phyloP scores from a whole-genome alignment of 208 protist genomes.

The Angomonas ambiguus region DNA sequence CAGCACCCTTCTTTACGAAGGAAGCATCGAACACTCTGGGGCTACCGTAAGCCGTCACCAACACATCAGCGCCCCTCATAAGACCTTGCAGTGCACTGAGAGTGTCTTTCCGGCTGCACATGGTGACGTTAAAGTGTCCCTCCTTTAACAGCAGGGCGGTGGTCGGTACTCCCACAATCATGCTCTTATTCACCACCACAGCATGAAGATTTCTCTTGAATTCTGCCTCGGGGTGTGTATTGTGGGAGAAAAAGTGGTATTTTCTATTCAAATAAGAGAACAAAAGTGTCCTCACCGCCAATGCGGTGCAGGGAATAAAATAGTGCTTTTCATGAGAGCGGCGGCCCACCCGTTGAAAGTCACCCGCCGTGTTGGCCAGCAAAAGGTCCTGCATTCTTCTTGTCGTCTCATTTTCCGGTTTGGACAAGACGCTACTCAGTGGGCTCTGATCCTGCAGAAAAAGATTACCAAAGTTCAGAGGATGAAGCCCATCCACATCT shows the following conservation, averaged over 20 bases:
- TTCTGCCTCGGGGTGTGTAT: not conserved
- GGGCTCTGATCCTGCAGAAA: conserved; percentile 63
- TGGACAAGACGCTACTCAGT: conserved; percentile 10
- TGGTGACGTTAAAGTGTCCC: conserved; percentile 85
- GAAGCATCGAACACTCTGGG: conserved; percentile 68
- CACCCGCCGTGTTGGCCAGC: conserved; percentile 15
- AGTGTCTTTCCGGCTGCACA: conserved; percentile 85
- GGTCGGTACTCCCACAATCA: conserved; percentile 93
- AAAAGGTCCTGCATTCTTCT: conserved; percentile 16
- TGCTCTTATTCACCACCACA: conserved; percentile 92
- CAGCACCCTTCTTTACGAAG: conserved; percentile 87
- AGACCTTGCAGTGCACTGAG: conserved; percentile 51
- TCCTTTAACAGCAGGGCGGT: conserved; percentile 76
- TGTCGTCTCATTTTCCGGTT: not conserved
- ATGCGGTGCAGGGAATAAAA: conserved; percentile 63
- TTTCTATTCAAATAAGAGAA: conserved; percentile 42
- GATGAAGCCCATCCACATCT: conserved; percentile 93
- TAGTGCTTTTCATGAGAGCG: conserved; percentile 44
- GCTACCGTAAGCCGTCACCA: conserved; percentile 91
- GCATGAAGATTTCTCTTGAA: conserved; percentile 41
- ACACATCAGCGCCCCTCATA: conserved; percentile 68
- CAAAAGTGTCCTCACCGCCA: conserved; percentile 52
- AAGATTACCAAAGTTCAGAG: conserved; percentile 85
- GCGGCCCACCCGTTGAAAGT: conserved; percentile 17
- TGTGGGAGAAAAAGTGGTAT: not conserved